Percentiles rank a stretch among this genome's conserved stretches.
Evolutionary conservation across 352 stramenopile genomes (phyloP).

Genomic region (Achlya hypogyna): DNA sequence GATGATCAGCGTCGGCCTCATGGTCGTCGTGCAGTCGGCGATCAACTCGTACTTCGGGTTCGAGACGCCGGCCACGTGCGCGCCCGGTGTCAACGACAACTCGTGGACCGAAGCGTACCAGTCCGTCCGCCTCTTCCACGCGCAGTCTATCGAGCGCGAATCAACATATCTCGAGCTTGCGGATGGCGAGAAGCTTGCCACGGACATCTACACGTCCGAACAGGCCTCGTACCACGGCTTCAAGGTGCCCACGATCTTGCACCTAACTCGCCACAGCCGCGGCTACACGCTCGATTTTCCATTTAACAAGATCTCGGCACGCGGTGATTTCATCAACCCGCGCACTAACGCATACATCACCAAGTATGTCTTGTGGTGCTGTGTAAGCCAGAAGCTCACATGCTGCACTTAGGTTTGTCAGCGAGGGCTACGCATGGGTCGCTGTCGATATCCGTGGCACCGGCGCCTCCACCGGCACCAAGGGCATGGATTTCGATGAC

Average conservation of each 20-base stretch:
- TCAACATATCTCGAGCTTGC: conserved; percentile 67
- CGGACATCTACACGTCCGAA: conserved; percentile 63
- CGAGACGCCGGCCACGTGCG: conserved; percentile 27
- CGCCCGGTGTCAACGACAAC: conserved; percentile 62
- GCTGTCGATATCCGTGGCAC: conserved; percentile 67
- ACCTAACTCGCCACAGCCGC: conserved; percentile 66
- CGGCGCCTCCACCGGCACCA: conserved; percentile 55
- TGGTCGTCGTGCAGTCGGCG: conserved; percentile 16
- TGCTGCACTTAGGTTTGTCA: conserved; percentile 33
- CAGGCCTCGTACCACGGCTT: conserved; percentile 51
- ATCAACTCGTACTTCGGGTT: conserved; percentile 20
- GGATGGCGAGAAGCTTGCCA: conserved; percentile 58
- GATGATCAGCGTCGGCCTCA: conserved; percentile 16
- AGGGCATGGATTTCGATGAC: conserved; percentile 60
- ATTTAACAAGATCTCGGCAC: conserved; percentile 58
- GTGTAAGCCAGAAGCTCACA: neutral
- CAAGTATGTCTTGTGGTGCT: conserved; percentile 20
- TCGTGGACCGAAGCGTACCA: conserved; percentile 59
- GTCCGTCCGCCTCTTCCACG: conserved; percentile 68
- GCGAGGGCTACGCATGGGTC: conserved; percentile 68
- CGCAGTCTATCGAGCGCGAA: conserved; percentile 50
- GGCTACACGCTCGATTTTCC: conserved; percentile 74
- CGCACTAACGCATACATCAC: conserved; percentile 65
- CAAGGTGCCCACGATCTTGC: conserved; percentile 54
- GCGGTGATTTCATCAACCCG: conserved; percentile 72